phyloP scores from a whole-genome alignment of 129 eudicot genomes.

The Tanacetum coccineum region DNA sequence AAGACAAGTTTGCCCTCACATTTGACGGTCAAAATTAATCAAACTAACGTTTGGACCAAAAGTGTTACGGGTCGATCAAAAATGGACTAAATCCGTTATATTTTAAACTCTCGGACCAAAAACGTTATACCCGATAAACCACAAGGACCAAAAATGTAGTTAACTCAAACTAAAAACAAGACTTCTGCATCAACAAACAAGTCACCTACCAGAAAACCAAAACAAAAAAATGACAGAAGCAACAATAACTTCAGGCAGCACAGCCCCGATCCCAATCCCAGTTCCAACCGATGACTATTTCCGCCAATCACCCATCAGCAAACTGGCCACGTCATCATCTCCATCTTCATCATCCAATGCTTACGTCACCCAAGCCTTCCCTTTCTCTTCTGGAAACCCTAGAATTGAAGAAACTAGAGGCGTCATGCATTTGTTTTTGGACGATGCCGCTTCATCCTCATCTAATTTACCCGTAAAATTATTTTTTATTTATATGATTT shows the following conservation, averaged over 20 bases:
- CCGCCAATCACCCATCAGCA: constrained; percentile 38
- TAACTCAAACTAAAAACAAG: no score
- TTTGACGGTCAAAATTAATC: no score
- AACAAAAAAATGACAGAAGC: constrained; percentile 45
- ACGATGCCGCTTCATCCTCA: constrained; percentile 52
- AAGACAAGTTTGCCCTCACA: no score
- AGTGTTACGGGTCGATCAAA: no score
- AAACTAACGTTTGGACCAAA: no score
- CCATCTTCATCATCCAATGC: constrained; percentile 33
- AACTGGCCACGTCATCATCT: constrained; percentile 36
- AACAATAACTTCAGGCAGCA: constrained; percentile 45
- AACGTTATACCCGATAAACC: no score
- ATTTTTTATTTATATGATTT: no score
- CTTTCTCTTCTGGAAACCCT: constrained; percentile 97
- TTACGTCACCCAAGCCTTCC: constrained; percentile 46
- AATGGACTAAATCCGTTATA: no score
- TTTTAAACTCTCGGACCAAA: no score
- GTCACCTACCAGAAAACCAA: not conserved
- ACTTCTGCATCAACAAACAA: no score
- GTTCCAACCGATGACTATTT: constrained; percentile 39
- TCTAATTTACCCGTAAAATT: constrained; percentile 59
- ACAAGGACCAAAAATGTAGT: no score
- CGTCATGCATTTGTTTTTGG: constrained; percentile 65
- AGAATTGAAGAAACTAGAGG: constrained; percentile 90
- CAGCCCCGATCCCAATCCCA: constrained; percentile 33